A percentile compares a stretch with the other conserved stretches of the same genome.
These are phyloP conservation scores for Penicillium arizonense DNA, from an alignment of 495 filamentous ascomycete species.

Conservation along the genomic window DNA sequence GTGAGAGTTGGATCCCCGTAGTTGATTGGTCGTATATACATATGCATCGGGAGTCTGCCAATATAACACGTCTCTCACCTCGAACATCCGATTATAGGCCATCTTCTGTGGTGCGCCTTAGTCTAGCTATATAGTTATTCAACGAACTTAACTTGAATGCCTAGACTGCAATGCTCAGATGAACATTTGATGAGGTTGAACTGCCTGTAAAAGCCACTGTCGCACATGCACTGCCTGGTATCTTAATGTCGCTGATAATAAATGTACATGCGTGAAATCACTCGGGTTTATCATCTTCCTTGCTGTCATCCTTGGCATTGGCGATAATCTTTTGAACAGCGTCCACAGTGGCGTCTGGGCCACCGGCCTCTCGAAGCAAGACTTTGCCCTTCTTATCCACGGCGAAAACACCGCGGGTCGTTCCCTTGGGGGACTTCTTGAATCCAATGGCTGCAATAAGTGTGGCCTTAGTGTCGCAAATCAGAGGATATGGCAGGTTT, in stretches of 20 bases:
- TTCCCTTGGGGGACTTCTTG: conserved; percentile 75
- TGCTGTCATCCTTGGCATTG: background rate
- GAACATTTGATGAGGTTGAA: no score
- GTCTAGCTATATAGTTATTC: no score
- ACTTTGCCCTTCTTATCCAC: conserved; percentile 67
- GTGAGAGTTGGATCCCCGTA: no score
- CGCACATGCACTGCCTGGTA: conserved; percentile 1
- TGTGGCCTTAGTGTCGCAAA: conserved; percentile 73
- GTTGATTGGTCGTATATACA: no score
- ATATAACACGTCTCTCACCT: no score
- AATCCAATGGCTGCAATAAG: conserved; percentile 75
- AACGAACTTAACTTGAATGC: no score
- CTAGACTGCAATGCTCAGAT: no score
- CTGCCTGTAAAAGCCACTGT: no score
- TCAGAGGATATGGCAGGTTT: conserved; percentile 79
- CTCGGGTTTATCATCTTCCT: conserved; percentile 1
- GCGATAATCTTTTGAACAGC: conserved; percentile 39
- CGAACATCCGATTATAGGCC: no score
- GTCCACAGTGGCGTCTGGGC: conserved; percentile 50
- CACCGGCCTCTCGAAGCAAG: conserved; percentile 38
- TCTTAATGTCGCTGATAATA: conserved; percentile 4
- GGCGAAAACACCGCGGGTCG: conserved; percentile 80
- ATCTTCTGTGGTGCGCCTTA: no score
- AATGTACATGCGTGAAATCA: background rate
- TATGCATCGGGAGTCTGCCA: no score